phyloP scores from a whole-genome alignment of 139 green algal genomes.

The Micractinium sp. region DNA sequence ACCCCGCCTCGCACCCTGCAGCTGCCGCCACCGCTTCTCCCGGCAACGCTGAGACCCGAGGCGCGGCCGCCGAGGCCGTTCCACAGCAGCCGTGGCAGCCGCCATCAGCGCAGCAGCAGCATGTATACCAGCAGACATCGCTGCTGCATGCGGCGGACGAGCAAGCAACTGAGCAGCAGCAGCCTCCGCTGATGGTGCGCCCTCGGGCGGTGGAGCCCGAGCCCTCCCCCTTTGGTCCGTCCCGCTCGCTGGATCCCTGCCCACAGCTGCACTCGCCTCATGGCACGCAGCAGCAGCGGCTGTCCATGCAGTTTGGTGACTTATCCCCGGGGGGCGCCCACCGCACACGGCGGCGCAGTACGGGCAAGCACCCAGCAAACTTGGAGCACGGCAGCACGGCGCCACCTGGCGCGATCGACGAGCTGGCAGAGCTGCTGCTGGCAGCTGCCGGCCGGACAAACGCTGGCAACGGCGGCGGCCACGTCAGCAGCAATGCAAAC shows the following conservation, averaged over 20 bases:
- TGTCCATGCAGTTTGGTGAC: no score
- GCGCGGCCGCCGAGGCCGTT: background rate
- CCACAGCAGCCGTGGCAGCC: background rate
- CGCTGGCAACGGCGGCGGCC: background rate
- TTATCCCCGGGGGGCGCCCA: no score
- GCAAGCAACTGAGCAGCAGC: no score
- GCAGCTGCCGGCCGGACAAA: background rate
- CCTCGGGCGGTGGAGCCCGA: no score
- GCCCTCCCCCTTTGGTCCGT: background rate
- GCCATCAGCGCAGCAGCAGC: no score
- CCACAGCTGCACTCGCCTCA: background rate
- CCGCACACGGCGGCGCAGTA: background rate
- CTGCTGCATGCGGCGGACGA: no score
- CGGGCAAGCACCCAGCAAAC: conserved; percentile 3
- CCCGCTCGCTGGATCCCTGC: background rate
- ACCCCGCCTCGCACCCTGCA: no score
- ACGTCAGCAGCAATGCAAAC: background rate
- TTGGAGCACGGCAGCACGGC: conserved; percentile 16
- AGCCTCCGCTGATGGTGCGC: no score
- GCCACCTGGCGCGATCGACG: background rate
- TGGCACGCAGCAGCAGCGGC: background rate
- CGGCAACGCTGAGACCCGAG: background rate
- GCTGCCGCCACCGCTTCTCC: background rate
- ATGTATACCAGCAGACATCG: no score
- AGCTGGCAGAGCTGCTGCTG: conserved; percentile 1